phyloP scores from a whole-genome alignment of 371 early-diverging fungal species.

The Mortierella sp. region DNA sequence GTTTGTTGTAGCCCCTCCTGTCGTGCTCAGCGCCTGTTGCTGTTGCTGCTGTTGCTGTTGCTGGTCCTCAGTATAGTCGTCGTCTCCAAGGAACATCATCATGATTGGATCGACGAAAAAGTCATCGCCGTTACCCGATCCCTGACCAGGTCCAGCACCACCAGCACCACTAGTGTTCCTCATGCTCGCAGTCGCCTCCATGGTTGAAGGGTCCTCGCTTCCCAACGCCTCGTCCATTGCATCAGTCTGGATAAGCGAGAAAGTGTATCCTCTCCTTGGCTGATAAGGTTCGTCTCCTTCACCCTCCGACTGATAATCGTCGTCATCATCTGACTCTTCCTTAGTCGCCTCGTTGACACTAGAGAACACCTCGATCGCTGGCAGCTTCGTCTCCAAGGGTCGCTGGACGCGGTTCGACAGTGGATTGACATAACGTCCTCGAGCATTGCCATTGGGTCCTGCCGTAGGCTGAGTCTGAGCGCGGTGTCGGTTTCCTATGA shows the following conservation, averaged over 20 bases:
- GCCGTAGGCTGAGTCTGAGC: constrained; percentile 47
- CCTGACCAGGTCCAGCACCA: not conserved
- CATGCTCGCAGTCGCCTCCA: constrained; percentile 45
- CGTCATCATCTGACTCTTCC: constrained; percentile 75
- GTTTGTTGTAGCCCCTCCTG: not conserved
- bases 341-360: constrained; percentile 69
- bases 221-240: constrained; percentile 74
- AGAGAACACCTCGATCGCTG: constrained; percentile 71
- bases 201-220: constrained; percentile 61
- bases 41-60: constrained; percentile 20
- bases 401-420: constrained; percentile 28
- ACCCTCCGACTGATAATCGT: constrained; percentile 60
- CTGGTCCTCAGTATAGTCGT: constrained; percentile 34
- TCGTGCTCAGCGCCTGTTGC: not conserved
- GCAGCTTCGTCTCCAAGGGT: constrained; percentile 52
- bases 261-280: constrained; percentile 60
- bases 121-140: constrained; percentile 21
- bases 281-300: constrained; percentile 60
- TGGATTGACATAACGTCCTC: constrained; percentile 37
- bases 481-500: constrained; percentile 33
- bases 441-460: constrained; percentile 33
- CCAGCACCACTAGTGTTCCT: constrained; percentile 19
- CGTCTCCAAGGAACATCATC: constrained; percentile 57
- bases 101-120: constrained; percentile 34
- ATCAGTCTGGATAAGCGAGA: constrained; percentile 71